These are phyloP conservation scores for Amauroascus verrucosus DNA, from an alignment of 2,329 filamentous ascomycete species.

Conservation along the genomic window DNA sequence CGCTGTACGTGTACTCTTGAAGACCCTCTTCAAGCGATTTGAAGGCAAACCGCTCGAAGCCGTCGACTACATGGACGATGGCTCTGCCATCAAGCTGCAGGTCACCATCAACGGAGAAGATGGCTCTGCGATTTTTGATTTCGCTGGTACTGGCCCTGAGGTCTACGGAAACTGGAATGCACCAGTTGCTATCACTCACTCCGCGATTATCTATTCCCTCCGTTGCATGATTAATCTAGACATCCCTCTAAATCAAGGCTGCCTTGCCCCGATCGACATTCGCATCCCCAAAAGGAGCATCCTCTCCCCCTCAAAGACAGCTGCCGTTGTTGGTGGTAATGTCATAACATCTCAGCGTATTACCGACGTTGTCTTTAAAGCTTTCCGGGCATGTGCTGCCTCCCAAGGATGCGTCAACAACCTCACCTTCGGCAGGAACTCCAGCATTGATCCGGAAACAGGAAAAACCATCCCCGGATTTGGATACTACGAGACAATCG, in stretches of 20 bases:
- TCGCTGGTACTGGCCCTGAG: conserved; percentile 66
- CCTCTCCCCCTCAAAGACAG: conserved; percentile 62
- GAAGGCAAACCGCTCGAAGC: conserved; percentile 57
- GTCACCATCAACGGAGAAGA: conserved; percentile 64
- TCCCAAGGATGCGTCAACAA: conserved; percentile 76
- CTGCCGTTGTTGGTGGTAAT: conserved; percentile 75
- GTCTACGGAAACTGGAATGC: conserved; percentile 74
- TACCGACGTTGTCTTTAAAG: conserved; percentile 71
- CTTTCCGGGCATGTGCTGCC: conserved; percentile 69
- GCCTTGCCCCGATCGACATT: conserved; percentile 64
- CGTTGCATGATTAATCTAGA: conserved; percentile 70
- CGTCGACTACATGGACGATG: conserved; percentile 79
- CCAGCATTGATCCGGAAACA: conserved; percentile 55
- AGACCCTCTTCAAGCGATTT: conserved; percentile 58
- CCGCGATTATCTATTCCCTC: conserved; percentile 76
- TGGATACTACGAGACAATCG: conserved; percentile 82
- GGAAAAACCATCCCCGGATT: conserved; percentile 59
- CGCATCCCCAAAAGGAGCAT: conserved; percentile 62
- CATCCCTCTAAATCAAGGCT: conserved; percentile 80
- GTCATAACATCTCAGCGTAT: conserved; percentile 70
- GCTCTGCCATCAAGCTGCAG: conserved; percentile 63
- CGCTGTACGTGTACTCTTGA: conserved; percentile 63
- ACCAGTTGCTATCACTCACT: conserved; percentile 70
- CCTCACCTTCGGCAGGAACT: conserved; percentile 59
- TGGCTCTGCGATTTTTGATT: conserved; percentile 69